Base-by-base conservation (phyloP, 106 monocot species). In the Iris macrosiphon region DNA sequence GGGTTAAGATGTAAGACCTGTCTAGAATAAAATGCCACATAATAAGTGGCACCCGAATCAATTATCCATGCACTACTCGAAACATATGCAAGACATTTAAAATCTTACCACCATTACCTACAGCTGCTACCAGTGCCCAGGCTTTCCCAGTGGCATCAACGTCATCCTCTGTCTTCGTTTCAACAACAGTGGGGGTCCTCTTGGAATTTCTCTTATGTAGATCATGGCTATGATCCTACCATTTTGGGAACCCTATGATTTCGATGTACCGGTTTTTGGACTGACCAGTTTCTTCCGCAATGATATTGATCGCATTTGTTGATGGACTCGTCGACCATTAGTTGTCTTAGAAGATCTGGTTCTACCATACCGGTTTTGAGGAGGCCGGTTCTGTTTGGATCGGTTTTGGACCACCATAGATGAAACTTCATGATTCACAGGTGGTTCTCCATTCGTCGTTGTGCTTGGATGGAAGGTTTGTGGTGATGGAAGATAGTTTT, bases 21-120 rank as follows among this genome's bases (percentile, higher is more conserved):
- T 31, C 56, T 29, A 60, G 25, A n/a, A 60, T 60, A 24, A 60
- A 60, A 55, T 34, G 28, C 6, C 43, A 60, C 28, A 44, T 60
- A 6, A 31, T 45, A 25, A 1, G 30, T 30, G 25, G 43, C n/a
- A n/a, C n/a, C n/a, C n/a, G n/a, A n/a, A n/a, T n/a, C n/a, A n/a
- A n/a, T n/a, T 55, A 35, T 35, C 43, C 59, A 41, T 2, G 40
- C 1, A 41, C 40, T 41, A 60, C 43, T 60, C 2, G 21, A 60
- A 43, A 60, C 26, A 41, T 13, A 14, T 38, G 25, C 15, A 43
- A 59, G 25, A 42, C 28, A 16, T 25, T 44, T 26, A 43, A 26
- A 44, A 29, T 26, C 19, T 60, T 60, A 40, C 43, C 28, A 27
- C 29, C 22, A 18, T 29, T 32, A 22, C 1, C 0, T 49, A 19